A percentile compares a stretch with the other conserved stretches of the same genome.
Evolutionary conservation across 2,329 filamentous ascomycete species (phyloP).

Genomic region (Chrysoporthe austroafricana): DNA sequence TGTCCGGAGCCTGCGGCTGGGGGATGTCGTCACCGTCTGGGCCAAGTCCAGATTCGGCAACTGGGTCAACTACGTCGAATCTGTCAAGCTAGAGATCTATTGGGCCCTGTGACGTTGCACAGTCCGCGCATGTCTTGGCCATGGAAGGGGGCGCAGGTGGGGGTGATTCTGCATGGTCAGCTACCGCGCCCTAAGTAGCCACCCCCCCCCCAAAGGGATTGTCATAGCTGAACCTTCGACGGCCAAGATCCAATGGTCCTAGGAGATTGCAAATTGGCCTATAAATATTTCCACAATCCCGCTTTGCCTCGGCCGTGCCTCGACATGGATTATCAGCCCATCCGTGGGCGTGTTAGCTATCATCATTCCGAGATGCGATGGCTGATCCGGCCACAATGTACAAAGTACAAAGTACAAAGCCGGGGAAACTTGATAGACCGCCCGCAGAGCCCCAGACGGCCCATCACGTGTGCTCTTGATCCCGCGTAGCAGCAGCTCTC

Average conservation of each 20-base stretch:
- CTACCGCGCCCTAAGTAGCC: not conserved
- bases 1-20: constrained; percentile 58
- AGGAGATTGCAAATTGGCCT: not conserved
- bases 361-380: no score
- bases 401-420: no score
- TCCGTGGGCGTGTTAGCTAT: not conserved
- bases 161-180: not conserved
- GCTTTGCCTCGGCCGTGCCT: not conserved
- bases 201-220: no score
- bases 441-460: no score
- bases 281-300: not conserved
- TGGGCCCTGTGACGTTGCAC: constrained; percentile 51
- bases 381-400: no score
- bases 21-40: constrained; percentile 66
- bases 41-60: constrained; percentile 58
- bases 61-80: constrained; percentile 58
- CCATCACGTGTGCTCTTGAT: not conserved
- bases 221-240: no score
- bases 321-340: not conserved
- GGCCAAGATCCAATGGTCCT: not conserved
- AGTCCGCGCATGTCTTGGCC: not conserved
- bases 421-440: no score
- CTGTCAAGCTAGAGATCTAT: constrained; percentile 59
- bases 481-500: not conserved
- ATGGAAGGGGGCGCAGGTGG: not conserved